phyloP scores from a whole-genome alignment of 1,284 basidiomycete genomes.

The Macrocybe sp. region DNA sequence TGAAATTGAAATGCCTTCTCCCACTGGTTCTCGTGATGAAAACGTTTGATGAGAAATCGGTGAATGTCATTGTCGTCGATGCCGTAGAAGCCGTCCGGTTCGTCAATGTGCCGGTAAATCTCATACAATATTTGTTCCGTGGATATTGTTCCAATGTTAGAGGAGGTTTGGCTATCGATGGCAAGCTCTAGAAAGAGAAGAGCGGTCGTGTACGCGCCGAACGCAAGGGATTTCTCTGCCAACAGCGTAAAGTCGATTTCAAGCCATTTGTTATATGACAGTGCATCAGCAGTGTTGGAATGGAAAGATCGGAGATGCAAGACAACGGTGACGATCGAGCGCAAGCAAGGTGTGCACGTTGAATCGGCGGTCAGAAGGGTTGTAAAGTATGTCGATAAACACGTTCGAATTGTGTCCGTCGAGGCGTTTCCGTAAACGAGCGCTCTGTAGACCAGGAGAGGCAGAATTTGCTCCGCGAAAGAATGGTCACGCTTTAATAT shows the following conservation, averaged over 20 bases:
- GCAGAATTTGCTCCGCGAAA: constrained; percentile 69
- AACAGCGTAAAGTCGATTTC: constrained; percentile 73
- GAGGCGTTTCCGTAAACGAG: constrained; percentile 29
- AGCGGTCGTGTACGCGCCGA: constrained; percentile 84
- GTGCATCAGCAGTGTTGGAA: constrained; percentile 36
- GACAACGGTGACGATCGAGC: constrained; percentile 72
- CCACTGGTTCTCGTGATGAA: constrained; percentile 93
- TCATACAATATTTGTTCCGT: constrained; percentile 76
- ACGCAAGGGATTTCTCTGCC: constrained; percentile 69
- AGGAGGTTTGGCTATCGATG: constrained; percentile 43
- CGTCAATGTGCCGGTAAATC: constrained; percentile 93
- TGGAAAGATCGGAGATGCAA: constrained; percentile 77
- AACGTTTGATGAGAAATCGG: constrained; percentile 75
- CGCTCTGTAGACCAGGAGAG: constrained; percentile 70
- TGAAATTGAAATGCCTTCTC: constrained; percentile 88
- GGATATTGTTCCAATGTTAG: constrained; percentile 21
- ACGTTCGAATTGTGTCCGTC: constrained; percentile 5
- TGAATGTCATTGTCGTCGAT: constrained; percentile 76
- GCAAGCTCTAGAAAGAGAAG: constrained; percentile 88
- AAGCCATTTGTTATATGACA: constrained; percentile 82
- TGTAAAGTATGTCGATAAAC: constrained; percentile 64
- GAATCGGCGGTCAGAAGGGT: constrained; percentile 43
- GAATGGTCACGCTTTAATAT: constrained; percentile 50
- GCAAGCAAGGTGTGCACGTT: constrained; percentile 44
- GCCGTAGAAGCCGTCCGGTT: constrained; percentile 97